These are phyloP conservation scores for Zalaria obscura DNA, from an alignment of 2,329 filamentous ascomycete species.

Conservation along the genomic window DNA sequence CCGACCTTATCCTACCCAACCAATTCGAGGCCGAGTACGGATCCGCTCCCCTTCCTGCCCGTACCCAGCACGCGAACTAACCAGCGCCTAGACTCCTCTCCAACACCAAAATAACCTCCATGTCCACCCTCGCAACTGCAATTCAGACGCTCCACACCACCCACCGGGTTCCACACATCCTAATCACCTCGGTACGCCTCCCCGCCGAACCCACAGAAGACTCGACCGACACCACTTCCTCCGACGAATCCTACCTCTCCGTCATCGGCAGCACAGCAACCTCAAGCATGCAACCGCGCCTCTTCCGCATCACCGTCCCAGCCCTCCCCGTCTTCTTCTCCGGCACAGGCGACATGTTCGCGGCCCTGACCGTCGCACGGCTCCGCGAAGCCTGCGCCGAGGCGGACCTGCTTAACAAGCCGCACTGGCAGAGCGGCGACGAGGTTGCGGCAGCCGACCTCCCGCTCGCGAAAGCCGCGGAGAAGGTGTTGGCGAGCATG, in stretches of 20 bases:
- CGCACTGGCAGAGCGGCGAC: conserved; percentile 67
- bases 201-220: conserved; percentile 29
- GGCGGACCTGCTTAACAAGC: conserved; percentile 35
- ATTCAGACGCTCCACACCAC: conserved; percentile 63
- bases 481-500: conserved; percentile 88
- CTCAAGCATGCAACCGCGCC: conserved; percentile 50
- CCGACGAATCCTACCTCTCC: conserved; percentile 16
- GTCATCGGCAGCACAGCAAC: conserved; percentile 67
- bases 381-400: conserved; percentile 65
- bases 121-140: conserved; percentile 56
- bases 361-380: conserved; percentile 73
- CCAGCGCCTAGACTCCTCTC: conserved; percentile 54
- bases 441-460: conserved; percentile 53
- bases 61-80: background rate
- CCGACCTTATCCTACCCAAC: conserved; percentile 87
- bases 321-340: conserved; percentile 87
- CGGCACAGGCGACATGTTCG: conserved; percentile 97
- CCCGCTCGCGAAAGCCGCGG: conserved; percentile 68
- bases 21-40: conserved; percentile 92
- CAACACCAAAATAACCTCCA: conserved; percentile 66
- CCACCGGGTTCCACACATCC: conserved; percentile 60
- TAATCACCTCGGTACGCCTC: conserved; percentile 81
- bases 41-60: conserved; percentile 1
- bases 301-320: conserved; percentile 80
- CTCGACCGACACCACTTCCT: conserved; percentile 21